A percentile compares a stretch with the other conserved stretches of the same genome.
Conservation (phyloP, 2,329 filamentous ascomycete genomes). For the Colletotrichum plurivorum region DNA sequence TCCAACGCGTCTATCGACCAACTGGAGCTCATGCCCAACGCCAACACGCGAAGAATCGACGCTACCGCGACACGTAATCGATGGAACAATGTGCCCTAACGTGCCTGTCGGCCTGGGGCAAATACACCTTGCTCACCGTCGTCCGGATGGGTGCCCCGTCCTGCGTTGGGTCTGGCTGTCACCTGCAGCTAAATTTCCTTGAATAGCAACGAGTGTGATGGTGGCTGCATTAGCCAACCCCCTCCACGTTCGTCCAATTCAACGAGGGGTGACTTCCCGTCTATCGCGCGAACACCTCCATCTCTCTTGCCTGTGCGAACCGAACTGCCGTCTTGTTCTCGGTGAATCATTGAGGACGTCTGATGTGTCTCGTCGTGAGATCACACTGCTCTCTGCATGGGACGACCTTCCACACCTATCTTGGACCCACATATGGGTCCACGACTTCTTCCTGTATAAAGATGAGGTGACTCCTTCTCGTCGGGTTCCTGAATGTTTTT, state of each 20-base stretch:
- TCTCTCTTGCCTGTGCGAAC: no score
- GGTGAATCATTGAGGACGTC: no score
- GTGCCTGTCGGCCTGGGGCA: neutral
- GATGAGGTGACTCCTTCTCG: no score
- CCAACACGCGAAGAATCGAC: neutral
- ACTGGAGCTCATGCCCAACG: neutral
- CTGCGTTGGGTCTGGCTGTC: slow-evolving; percentile 3
- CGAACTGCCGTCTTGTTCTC: no score
- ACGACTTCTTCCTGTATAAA: no score
- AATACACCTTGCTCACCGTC: slow-evolving; percentile 1
- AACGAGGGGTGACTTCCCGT: slow-evolving; percentile 11
- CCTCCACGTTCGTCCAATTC: neutral
- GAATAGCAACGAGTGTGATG: slow-evolving; percentile 37
- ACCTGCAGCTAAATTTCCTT: slow-evolving; percentile 22
- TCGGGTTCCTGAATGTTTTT: no score
- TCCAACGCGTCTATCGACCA: slow-evolving; percentile 25
- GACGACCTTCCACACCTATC: no score
- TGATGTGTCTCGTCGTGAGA: neutral
- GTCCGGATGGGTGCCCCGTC: neutral
- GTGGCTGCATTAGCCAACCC: slow-evolving; percentile 39
- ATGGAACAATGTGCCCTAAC: neutral
- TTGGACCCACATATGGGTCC: neutral
- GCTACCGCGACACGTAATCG: neutral
- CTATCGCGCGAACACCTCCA: slow-evolving; percentile 8
- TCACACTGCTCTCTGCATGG: slow-evolving; percentile 2